Percentiles rank a stretch among this genome's conserved stretches.
These are phyloP conservation scores for Phaffomyces thermotolerans DNA, from an alignment of 805 yeast species.

Conservation along the genomic window DNA sequence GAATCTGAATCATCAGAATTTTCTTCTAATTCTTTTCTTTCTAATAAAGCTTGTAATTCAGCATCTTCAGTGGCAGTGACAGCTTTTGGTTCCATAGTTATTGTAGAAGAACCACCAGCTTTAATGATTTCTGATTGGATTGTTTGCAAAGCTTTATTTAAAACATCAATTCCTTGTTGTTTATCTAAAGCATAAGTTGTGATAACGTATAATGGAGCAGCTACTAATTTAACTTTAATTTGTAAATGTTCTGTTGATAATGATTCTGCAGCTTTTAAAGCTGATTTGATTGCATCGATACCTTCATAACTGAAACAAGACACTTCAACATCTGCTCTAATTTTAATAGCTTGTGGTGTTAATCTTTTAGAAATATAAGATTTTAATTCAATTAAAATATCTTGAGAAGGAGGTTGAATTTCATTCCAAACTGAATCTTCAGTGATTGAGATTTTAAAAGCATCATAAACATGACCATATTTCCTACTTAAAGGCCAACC, in stretches of 20 bases:
- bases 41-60: conserved; percentile 91
- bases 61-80: conserved; percentile 98
- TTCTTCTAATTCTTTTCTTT: conserved; percentile 80
- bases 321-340: conserved; percentile 97
- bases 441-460: conserved; percentile 92
- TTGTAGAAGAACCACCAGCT: conserved; percentile 80
- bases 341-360: conserved; percentile 96
- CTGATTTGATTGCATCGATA: conserved; percentile 90
- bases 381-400: conserved; percentile 76
- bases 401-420: conserved; percentile 61
- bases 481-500: conserved; percentile 98
- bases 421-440: conserved; percentile 81
- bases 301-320: conserved; percentile 97
- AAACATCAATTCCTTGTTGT: conserved; percentile 72
- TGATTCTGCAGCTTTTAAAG: conserved; percentile 81
- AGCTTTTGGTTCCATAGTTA: conserved; percentile 98
- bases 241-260: conserved; percentile 78
- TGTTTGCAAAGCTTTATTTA: conserved; percentile 72
- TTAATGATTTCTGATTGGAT: conserved; percentile 63
- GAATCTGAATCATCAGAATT: conserved; percentile 66
- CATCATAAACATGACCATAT: conserved; percentile 96
- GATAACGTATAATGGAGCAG: conserved; percentile 93
- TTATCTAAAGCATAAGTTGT: conserved; percentile 92
- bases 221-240: conserved; percentile 89
- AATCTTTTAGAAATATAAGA: conserved; percentile 85